Evolutionary conservation across 129 eudicot species (phyloP).

Genomic region (Rutidosis leptorrhynchoides): DNA sequence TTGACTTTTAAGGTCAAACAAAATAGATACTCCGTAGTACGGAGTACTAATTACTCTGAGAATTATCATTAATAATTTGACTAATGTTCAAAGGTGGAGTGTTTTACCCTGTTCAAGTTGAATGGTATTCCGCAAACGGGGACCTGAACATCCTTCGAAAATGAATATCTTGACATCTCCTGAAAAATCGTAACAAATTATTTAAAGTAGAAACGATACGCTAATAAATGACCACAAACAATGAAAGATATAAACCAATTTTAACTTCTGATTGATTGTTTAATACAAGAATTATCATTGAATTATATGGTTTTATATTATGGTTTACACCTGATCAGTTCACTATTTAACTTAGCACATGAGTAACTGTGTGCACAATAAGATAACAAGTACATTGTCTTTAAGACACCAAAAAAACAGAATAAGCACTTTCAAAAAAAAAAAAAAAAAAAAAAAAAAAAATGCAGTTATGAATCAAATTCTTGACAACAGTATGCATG

Average conservation of each 20-base stretch:
- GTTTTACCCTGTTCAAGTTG: slow-evolving; percentile 28
- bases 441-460: too few relatives aligned
- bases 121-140: slow-evolving; percentile 20
- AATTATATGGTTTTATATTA: neutral
- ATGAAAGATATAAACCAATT: neutral
- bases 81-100: slow-evolving; percentile 16
- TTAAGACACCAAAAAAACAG: neutral
- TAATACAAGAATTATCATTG: too few relatives aligned
- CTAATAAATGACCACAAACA: neutral
- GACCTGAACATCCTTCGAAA: slow-evolving; percentile 33
- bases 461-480: too few relatives aligned
- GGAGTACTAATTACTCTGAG: neutral
- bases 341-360: neutral
- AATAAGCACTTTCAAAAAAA: neutral
- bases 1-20: slow-evolving; percentile 5
- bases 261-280: too few relatives aligned
- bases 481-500: too few relatives aligned
- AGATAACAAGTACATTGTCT: neutral
- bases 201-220: neutral
- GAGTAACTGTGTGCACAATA: neutral
- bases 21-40: too few relatives aligned
- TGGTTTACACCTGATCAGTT: neutral
- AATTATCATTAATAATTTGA: neutral
- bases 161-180: slow-evolving; percentile 31
- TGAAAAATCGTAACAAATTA: slow-evolving; percentile 13